phyloP scores from a whole-genome alignment of 2,329 filamentous ascomycete species.

The Pseudogymnoascus sp. region DNA sequence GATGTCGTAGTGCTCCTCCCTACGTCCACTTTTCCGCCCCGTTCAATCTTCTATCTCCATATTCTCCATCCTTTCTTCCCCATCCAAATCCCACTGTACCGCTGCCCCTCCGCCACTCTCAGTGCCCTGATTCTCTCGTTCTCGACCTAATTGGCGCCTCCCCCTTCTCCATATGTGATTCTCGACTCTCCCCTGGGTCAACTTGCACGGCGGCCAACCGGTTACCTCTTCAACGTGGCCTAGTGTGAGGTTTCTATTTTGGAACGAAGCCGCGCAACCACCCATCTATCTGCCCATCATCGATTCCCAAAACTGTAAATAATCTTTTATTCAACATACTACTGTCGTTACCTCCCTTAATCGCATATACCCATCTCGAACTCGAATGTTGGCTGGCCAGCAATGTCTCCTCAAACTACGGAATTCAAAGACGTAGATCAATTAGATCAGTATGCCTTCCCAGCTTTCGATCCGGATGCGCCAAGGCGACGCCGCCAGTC shows the following conservation, averaged over 20 bases:
- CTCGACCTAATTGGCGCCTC: neutral
- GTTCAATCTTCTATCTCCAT: neutral
- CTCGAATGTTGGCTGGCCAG: neutral
- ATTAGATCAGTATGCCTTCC: constrained; percentile 25
- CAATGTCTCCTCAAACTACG: constrained; percentile 1
- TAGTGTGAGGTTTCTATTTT: constrained; percentile 6
- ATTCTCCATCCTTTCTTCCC: neutral
- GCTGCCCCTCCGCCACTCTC: neutral
- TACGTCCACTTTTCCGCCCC: neutral
- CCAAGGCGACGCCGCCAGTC: constrained; percentile 20
- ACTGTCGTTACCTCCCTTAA: neutral
- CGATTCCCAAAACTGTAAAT: neutral
- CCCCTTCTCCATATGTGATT: neutral
- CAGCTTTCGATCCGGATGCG: constrained; percentile 20
- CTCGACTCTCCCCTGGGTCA: neutral
- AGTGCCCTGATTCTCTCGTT: neutral
- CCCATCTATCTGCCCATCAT: neutral
- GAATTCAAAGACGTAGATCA: neutral
- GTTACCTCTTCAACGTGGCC: neutral
- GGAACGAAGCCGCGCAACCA: neutral
- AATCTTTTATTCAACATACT: neutral
- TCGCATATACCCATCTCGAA: neutral
- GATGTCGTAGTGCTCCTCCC: neutral
- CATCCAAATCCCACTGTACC: constrained; percentile 2
- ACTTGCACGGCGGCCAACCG: neutral